A percentile compares a stretch with the other conserved stretches of the same genome.
These are phyloP conservation scores for Rhizoclosmatium hyalinum DNA, from an alignment of 371 early-diverging fungal species.

Conservation along the genomic window DNA sequence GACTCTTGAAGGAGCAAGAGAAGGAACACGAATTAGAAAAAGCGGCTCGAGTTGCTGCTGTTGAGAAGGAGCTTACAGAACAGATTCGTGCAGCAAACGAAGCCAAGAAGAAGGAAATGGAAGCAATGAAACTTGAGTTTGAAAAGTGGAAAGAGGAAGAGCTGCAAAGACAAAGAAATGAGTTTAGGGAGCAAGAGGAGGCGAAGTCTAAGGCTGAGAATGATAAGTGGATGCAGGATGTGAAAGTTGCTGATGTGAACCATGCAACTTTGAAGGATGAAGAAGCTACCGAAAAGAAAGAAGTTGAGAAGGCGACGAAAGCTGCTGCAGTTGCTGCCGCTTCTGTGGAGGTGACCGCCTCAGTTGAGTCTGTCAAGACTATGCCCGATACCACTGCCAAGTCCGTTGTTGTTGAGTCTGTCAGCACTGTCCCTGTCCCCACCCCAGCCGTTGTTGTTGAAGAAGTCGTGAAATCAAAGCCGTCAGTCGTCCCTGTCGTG, in stretches of 20 bases:
- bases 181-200: not conserved
- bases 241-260: not conserved
- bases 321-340: no score
- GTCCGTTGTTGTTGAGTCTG: no score
- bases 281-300: not conserved
- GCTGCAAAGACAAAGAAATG: not conserved
- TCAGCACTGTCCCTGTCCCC: no score
- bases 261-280: not conserved
- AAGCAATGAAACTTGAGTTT: not conserved
- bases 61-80: not conserved
- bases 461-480: no score
- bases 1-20: not conserved
- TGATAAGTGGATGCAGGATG: not conserved
- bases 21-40: not conserved
- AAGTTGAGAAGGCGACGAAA: not conserved
- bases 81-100: no score
- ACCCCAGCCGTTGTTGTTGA: no score
- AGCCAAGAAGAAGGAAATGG: slow-evolving; percentile 5
- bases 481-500: no score
- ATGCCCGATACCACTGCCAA: no score
- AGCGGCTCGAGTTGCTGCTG: not conserved
- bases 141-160: not conserved
- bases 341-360: no score
- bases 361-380: no score
- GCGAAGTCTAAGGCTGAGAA: not conserved